Evolutionary conservation across 2,329 filamentous ascomycete species (phyloP).

Genomic region (Neospermospora avenae): DNA sequence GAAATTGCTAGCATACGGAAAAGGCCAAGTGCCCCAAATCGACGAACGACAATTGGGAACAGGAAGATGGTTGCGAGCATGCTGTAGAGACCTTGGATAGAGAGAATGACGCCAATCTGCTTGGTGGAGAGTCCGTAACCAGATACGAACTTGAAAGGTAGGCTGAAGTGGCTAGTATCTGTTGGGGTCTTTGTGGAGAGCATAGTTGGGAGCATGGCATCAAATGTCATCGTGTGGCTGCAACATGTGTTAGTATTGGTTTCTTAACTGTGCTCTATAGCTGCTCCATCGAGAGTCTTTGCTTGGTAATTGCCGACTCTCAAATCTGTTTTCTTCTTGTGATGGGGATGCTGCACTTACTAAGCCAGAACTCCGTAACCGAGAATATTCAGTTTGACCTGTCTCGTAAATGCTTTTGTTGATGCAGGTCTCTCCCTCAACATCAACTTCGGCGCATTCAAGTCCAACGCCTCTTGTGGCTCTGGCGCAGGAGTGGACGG

Average conservation of each 20-base stretch:
- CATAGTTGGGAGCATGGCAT: slow-evolving; percentile 89
- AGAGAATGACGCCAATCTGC: slow-evolving; percentile 82
- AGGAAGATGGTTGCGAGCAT: slow-evolving; percentile 74
- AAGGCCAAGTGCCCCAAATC: slow-evolving; percentile 73
- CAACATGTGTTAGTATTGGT: slow-evolving; percentile 25
- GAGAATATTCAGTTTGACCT: slow-evolving; percentile 82
- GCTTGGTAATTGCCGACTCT: background rate
- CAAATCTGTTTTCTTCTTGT: background rate
- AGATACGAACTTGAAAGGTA: slow-evolving; percentile 86
- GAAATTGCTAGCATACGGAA: slow-evolving; percentile 78
- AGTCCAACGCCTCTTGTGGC: slow-evolving; percentile 40
- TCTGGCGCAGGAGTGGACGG: slow-evolving; percentile 36
- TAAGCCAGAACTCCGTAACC: slow-evolving; percentile 92
- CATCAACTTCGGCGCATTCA: slow-evolving; percentile 24
- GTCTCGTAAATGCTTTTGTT: slow-evolving; percentile 71
- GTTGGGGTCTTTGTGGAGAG: slow-evolving; percentile 46
- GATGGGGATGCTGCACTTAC: slow-evolving; percentile 54
- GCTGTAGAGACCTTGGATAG: slow-evolving; percentile 84
- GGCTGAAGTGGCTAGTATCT: slow-evolving; percentile 47
- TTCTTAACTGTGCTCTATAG: background rate
- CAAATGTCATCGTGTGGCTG: slow-evolving; percentile 95
- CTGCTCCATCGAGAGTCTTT: background rate
- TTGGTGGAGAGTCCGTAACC: slow-evolving; percentile 83
- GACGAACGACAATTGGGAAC: slow-evolving; percentile 73
- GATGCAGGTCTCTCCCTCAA: slow-evolving; percentile 38